Evolutionary conservation across 2,329 filamentous ascomycete genomes (phyloP).

Genomic region (Pestalotiopsis sp.): DNA sequence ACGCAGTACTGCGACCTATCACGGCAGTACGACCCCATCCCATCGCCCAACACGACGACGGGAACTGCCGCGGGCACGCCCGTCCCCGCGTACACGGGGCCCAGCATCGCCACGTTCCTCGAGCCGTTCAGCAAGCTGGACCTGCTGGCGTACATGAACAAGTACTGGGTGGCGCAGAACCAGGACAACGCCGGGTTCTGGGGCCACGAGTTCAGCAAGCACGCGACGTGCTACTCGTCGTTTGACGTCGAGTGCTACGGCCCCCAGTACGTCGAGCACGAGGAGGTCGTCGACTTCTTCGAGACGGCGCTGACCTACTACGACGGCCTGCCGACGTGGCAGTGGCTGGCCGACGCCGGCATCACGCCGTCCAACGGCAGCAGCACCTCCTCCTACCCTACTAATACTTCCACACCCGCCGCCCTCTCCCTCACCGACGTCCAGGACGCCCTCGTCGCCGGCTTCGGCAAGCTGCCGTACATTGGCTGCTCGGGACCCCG

Average conservation of each 20-base stretch:
- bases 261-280: slow-evolving; percentile 55
- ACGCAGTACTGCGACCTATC: slow-evolving; percentile 69
- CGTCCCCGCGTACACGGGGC: slow-evolving; percentile 61
- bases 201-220: slow-evolving; percentile 71
- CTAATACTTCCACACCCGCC: slow-evolving; percentile 43
- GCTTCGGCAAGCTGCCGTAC: slow-evolving; percentile 60
- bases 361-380: slow-evolving; percentile 59
- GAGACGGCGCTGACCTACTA: slow-evolving; percentile 62
- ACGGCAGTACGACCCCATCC: slow-evolving; percentile 66
- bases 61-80: slow-evolving; percentile 53
- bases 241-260: slow-evolving; percentile 70
- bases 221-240: slow-evolving; percentile 68
- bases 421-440: slow-evolving; percentile 54
- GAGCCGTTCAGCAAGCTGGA: slow-evolving; percentile 60
- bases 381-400: neutral
- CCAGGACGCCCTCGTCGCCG: slow-evolving; percentile 49
- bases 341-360: slow-evolving; percentile 56
- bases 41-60: slow-evolving; percentile 66
- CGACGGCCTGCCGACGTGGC: slow-evolving; percentile 59
- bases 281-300: slow-evolving; percentile 67
- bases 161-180: slow-evolving; percentile 63
- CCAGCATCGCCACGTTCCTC: slow-evolving; percentile 61
- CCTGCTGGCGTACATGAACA: slow-evolving; percentile 68
- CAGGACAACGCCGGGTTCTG: slow-evolving; percentile 63
- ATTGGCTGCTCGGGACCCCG: slow-evolving; percentile 63